phyloP scores from a whole-genome alignment of 1,284 basidiomycete genomes.

The Microbotryum saponariae region DNA sequence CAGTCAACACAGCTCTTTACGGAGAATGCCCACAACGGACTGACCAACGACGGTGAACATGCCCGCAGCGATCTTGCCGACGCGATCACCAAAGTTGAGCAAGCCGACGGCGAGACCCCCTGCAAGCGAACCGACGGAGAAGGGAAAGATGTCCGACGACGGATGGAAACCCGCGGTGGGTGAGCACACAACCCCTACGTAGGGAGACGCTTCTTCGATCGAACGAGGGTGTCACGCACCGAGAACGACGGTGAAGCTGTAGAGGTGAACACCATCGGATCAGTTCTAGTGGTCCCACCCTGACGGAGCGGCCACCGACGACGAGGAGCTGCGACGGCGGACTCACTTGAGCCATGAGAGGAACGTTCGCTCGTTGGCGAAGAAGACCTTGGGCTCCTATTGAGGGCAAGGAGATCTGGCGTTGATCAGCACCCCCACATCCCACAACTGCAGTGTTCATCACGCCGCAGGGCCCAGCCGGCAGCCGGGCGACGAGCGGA shows the following conservation, averaged over 20 bases:
- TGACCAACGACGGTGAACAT: slow-evolving; percentile 85
- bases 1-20: not conserved
- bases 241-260: not conserved
- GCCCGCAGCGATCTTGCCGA: slow-evolving; percentile 82
- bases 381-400: slow-evolving; percentile 52
- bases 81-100: slow-evolving; percentile 87
- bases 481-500: not conserved
- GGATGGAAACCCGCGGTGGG: too few relatives aligned
- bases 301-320: too few relatives aligned
- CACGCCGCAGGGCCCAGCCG: not conserved
- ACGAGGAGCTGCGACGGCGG: too few relatives aligned
- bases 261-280: too few relatives aligned
- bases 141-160: not conserved
- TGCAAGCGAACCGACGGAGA: slow-evolving; percentile 41
- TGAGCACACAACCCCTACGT: too few relatives aligned
- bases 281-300: too few relatives aligned
- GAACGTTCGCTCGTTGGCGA: slow-evolving; percentile 79
- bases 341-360: slow-evolving; percentile 63
- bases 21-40: slow-evolving; percentile 38
- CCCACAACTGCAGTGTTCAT: not conserved
- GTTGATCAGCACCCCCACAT: slow-evolving; percentile 6
- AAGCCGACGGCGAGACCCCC: slow-evolving; percentile 91
- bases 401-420: not conserved
- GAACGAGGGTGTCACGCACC: not conserved
- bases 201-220: not conserved